Percentiles rank a stretch among this genome's conserved stretches.
Conservation (phyloP, 441 rosid species). For the Jatropha multifida region DNA sequence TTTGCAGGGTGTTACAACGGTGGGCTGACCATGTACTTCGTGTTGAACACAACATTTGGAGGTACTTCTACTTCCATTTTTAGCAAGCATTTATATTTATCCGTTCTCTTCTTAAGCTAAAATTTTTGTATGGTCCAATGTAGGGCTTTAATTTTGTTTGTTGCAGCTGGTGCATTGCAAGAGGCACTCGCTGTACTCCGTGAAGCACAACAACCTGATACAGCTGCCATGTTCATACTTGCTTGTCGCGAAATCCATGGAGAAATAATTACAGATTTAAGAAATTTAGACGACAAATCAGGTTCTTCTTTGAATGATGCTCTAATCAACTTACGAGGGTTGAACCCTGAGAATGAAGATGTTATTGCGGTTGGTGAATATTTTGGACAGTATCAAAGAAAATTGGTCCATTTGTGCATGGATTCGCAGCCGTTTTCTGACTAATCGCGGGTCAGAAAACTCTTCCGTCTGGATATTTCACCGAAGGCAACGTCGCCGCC, state of each 20-base stretch:
- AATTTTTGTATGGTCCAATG: constrained; percentile 18
- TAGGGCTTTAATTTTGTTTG: constrained; percentile 88
- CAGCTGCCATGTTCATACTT: constrained; percentile 91
- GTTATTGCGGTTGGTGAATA: constrained; percentile 79
- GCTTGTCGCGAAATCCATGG: constrained; percentile 80
- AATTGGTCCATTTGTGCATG: constrained; percentile 92
- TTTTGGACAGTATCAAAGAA: constrained; percentile 88
- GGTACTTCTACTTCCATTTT: constrained; percentile 45
- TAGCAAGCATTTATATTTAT: not conserved
- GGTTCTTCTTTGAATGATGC: constrained; percentile 33
- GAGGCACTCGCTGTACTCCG: constrained; percentile 87
- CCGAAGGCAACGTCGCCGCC: not conserved
- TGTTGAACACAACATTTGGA: constrained; percentile 87
- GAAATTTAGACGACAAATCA: constrained; percentile 45
- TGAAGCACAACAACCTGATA: constrained; percentile 83
- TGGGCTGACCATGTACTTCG: constrained; percentile 90
- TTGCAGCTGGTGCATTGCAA: constrained; percentile 89
- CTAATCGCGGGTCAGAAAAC: constrained; percentile 19
- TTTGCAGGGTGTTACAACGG: constrained; percentile 77
- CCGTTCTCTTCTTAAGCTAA: constrained; percentile 6
- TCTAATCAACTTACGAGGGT: constrained; percentile 51
- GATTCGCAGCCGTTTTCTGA: constrained; percentile 76
- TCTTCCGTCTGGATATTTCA: not conserved
- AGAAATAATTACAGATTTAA: constrained; percentile 40
- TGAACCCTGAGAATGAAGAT: constrained; percentile 72